Conservation (phyloP, 176 grass and related monocot species). For the Zoysia pacifica region DNA sequence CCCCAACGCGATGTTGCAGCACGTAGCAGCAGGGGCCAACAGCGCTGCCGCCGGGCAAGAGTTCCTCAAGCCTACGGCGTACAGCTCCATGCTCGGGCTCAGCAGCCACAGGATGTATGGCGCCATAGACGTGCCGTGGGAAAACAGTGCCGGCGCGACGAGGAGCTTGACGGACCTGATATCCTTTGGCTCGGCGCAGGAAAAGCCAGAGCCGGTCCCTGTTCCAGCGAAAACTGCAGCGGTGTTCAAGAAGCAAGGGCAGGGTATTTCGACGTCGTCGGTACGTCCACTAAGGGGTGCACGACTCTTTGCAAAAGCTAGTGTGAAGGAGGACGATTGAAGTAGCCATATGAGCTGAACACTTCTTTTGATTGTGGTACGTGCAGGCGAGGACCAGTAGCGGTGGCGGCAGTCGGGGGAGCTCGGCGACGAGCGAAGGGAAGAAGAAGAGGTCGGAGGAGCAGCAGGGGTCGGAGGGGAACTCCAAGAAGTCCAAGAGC, state of each 20-base stretch:
- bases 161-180: constrained; percentile 80
- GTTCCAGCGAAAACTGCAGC: constrained; percentile 32
- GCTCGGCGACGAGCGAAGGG: constrained; percentile 49
- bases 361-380: background rate
- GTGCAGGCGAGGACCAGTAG: constrained; percentile 51
- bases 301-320: background rate
- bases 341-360: background rate
- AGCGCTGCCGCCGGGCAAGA: constrained; percentile 10
- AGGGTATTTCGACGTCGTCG: constrained; percentile 53
- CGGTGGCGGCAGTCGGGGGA: constrained; percentile 43
- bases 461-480: constrained; percentile 44
- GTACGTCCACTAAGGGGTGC: constrained; percentile 32
- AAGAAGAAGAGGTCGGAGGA: constrained; percentile 78
- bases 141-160: constrained; percentile 37
- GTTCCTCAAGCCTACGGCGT: constrained; percentile 35
- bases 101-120: constrained; percentile 58
- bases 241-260: constrained; percentile 62
- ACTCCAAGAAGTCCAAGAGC: constrained; percentile 70
- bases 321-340: background rate
- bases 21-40: constrained; percentile 17
- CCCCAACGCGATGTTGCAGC: constrained; percentile 15
- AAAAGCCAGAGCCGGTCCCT: constrained; percentile 26
- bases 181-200: constrained; percentile 51
- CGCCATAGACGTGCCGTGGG: constrained; percentile 63
- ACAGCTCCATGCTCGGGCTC: constrained; percentile 61